Conservation (phyloP, 305 asterid genomes). For the Fraxinus floribunda region DNA sequence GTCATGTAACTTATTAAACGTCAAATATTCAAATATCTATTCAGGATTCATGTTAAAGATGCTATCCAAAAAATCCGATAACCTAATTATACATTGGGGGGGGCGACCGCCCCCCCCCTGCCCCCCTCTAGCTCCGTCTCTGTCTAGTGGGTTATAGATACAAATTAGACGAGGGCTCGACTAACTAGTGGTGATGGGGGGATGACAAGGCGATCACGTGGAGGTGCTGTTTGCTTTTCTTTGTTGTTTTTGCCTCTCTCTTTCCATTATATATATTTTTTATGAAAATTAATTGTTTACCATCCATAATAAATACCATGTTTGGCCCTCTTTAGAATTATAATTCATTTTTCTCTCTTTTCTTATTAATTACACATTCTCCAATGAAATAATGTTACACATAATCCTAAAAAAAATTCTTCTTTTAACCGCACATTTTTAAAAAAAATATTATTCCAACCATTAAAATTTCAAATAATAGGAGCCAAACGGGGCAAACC, state of each 20-base stretch:
- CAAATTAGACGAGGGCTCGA: neutral
- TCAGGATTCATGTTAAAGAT: neutral
- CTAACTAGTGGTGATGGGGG: neutral
- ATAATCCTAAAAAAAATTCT: too few species aligned
- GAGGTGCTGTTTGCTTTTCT: neutral
- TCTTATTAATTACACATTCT: too few species aligned
- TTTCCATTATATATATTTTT: neutral
- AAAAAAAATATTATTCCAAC: too few species aligned
- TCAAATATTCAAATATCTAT: neutral
- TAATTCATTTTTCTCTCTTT: too few species aligned
- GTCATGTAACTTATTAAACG: neutral
- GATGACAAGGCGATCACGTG: neutral
- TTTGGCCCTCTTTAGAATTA: too few species aligned
- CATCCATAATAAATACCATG: too few species aligned
- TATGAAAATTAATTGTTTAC: neutral
- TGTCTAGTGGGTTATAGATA: neutral
- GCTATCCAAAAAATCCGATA: neutral
- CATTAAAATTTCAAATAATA: too few species aligned
- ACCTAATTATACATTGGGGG: neutral
- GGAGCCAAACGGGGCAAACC: too few species aligned
- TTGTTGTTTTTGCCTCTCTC: neutral
- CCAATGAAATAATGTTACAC: too few species aligned
- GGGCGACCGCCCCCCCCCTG: too few species aligned
- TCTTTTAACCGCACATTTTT: too few species aligned
- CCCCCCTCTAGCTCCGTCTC: too few species aligned